Evolutionary conservation across 768 basidiomycete species (phyloP).

Genomic region (Kwoniella sp.): DNA sequence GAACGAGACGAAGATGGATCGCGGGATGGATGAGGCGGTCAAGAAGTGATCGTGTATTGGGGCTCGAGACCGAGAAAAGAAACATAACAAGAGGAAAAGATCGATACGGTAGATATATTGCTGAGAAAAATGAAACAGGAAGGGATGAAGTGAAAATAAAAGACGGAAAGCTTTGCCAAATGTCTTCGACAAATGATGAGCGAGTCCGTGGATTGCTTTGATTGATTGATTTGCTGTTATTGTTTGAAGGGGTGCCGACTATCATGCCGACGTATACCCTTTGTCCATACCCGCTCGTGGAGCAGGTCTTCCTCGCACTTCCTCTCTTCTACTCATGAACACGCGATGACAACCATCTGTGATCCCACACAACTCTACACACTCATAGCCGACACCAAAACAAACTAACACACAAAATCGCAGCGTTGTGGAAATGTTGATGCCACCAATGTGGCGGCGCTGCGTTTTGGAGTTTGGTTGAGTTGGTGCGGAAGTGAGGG

Average conservation of each 20-base stretch:
- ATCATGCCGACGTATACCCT: slow-evolving; percentile 43
- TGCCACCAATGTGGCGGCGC: slow-evolving; percentile 51
- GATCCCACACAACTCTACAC: slow-evolving; percentile 2
- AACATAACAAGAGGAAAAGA: slow-evolving; percentile 20
- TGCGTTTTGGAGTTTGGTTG: slow-evolving; percentile 47
- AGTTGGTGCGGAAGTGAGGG: slow-evolving; percentile 1
- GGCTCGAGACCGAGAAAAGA: slow-evolving; percentile 9
- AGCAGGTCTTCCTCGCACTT: slow-evolving; percentile 34
- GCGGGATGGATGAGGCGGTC: slow-evolving; percentile 58
- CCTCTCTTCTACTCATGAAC: slow-evolving; percentile 3
- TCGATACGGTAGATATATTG: too few relatives aligned
- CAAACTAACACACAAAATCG: slow-evolving; percentile 7
- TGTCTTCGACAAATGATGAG: neutral
- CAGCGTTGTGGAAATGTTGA: slow-evolving; percentile 1
- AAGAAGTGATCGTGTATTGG: slow-evolving; percentile 20
- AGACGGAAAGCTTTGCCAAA: neutral
- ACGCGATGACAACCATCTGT: neutral
- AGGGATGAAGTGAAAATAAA: slow-evolving; percentile 5
- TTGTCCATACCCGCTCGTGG: slow-evolving; percentile 50
- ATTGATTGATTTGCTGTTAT: neutral
- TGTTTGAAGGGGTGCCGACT: slow-evolving; percentile 31
- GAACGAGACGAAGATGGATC: slow-evolving; percentile 19
- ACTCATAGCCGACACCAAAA: neutral
- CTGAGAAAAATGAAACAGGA: slow-evolving; percentile 4
- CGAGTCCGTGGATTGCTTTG: slow-evolving; percentile 10